Evolutionary conservation across 257 asterid genomes (phyloP).

Genomic region (Datura wrightii): DNA sequence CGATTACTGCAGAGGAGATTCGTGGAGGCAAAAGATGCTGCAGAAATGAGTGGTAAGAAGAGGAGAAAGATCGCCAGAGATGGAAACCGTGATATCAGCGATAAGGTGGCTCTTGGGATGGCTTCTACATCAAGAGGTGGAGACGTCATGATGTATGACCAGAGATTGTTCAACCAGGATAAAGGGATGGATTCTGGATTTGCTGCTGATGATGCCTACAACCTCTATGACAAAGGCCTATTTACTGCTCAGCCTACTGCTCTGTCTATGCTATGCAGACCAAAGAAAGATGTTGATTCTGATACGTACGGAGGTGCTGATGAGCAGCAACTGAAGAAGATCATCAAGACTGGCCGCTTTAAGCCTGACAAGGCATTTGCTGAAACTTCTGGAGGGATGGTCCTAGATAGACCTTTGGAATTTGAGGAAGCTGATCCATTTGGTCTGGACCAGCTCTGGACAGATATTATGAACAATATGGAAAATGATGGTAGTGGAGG

Average conservation of each 20-base stretch:
- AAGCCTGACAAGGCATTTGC: constrained; percentile 70
- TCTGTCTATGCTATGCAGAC: neutral
- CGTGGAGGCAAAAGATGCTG: constrained; percentile 88
- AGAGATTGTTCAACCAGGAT: constrained; percentile 39
- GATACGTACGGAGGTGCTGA: constrained; percentile 87
- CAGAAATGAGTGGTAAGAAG: constrained; percentile 58
- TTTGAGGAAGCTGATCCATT: constrained; percentile 92
- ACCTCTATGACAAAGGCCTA: constrained; percentile 60
- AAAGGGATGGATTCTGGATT: constrained; percentile 28
- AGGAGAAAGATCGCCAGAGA: constrained; percentile 81
- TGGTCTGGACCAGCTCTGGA: constrained; percentile 77
- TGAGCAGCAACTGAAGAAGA: constrained; percentile 73
- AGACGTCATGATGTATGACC: constrained; percentile 78
- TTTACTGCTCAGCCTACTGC: constrained; percentile 66
- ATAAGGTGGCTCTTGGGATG: constrained; percentile 53
- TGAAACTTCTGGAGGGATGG: constrained; percentile 68
- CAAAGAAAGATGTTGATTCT: constrained; percentile 45
- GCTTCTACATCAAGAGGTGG: constrained; percentile 59
- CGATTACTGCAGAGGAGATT: constrained; percentile 71
- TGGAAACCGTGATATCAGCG: constrained; percentile 73
- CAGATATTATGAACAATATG: constrained; percentile 76
- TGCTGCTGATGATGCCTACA: neutral
- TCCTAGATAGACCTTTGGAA: constrained; percentile 76
- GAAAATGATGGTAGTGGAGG: constrained; percentile 68
- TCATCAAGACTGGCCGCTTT: constrained; percentile 33